Evolutionary conservation across 257 asterid genomes (phyloP).

Genomic region (Solanum boliviense): DNA sequence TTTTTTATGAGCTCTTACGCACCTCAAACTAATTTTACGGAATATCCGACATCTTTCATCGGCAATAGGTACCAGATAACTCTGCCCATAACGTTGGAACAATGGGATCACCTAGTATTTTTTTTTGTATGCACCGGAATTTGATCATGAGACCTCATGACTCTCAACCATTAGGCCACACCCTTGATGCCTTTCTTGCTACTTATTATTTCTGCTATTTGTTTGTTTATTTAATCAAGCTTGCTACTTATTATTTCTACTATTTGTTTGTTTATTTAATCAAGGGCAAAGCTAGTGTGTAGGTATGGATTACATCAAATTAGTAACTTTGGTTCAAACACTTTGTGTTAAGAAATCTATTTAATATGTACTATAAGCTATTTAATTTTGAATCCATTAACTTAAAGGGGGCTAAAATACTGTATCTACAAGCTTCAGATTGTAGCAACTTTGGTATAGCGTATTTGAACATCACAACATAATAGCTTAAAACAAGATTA

Average conservation of each 20-base stretch:
- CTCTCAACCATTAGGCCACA: neutral
- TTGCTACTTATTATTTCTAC: neutral
- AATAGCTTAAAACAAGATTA: neutral
- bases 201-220: neutral
- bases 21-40: neutral
- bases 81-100: neutral
- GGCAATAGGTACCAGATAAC: no score
- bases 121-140: no score
- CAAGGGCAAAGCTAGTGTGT: neutral
- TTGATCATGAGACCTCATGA: neutral
- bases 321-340: neutral
- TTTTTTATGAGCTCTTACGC: neutral
- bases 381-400: neutral
- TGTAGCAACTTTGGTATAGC: neutral
- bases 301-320: neutral
- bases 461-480: neutral
- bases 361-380: neutral
- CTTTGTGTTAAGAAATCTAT: neutral
- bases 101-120: neutral
- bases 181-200: neutral
- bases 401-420: neutral
- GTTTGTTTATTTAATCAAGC: neutral
- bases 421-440: neutral
- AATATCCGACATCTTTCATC: neutral
- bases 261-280: neutral